Base-by-base conservation (phyloP, 1,284 basidiomycete species). In the Cerioporus squamosus region DNA sequence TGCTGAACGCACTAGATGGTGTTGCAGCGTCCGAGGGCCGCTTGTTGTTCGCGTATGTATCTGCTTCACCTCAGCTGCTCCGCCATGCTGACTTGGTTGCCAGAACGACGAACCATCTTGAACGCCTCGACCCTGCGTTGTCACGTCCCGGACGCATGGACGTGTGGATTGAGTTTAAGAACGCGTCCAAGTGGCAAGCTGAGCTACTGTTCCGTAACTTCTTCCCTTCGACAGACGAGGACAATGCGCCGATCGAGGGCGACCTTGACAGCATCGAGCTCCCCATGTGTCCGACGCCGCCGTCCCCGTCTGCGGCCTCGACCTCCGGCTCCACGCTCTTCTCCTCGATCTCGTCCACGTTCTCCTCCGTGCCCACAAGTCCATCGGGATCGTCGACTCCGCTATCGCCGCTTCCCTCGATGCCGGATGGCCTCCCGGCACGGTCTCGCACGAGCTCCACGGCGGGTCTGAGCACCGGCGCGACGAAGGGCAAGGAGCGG, bases 131-230 rank as follows among this genome's bases (percentile, higher is more conserved):
- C 67, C 89, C 91, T 5, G 93, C 93, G 0, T 81, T 95, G 7
- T 89, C 88, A 8, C 85, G 90, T 57, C 88, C 90, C n/a, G 93
- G 93, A 17, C 90, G 93, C 26, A 93, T 94, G 87, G 93, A 94
- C 66, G 90, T 95, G 4, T 93, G 90, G 90, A 82, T 94, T 51
- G 90, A 94, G 72, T 95, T 94, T 80, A 89, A 85, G 77, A 88
- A 92, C 59, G 89, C 93, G 31, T 88, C 86, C 61, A 86, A 84
- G 65, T 90, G 86, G 84, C 92, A 94, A 67, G 90, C 90, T 2
- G 88, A 91, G 71, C 83, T 85, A 26, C 79, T 94, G 31, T 94
- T 93, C 83, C 81, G 87, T 58, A 91, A 93, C 74, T 94, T 94
- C 77, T 94, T 93, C 86, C 91, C 90, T 0, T 86, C 83, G 33